Base-by-base conservation (phyloP, 2,329 filamentous ascomycete genomes). In the Trichophyton schoenleinii region DNA sequence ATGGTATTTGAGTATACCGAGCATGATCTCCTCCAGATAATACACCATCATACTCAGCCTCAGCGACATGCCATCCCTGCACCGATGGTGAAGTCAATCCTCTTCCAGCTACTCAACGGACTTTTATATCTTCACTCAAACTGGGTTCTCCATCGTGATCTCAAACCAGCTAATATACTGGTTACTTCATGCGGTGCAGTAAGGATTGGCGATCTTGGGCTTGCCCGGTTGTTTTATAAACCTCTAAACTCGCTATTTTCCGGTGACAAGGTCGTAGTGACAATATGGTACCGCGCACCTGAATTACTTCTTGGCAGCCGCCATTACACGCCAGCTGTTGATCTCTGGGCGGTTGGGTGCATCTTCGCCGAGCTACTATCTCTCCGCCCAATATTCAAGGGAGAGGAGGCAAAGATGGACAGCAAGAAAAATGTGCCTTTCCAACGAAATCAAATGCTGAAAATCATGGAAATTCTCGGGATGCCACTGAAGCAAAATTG, bases 1-100 rank as follows among this genome's bases (percentile, higher is more conserved):
- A 99, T 99, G 88, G 91, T 99, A 1, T 97, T 99, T 68, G 94
- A 97, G 74, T 99, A 96, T 73, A 94, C 94, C 67, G 94, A 99
- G 75, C 94, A 99, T 73, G 94, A 99, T 74, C 78, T 99, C 42
- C 80, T 99, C 3, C 94, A 99, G 73, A 97, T 99, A 72, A 96
- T 99, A 67, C 94, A 99, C 72, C 91, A 97, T 72, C 94, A 99
- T 74, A 95, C 89, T 1, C 87, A 96, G 72, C 87, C 91, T 62
- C 86, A 90, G 31, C 83, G 91, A 28, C 89, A 94, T 67, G 87
- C 89, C 4, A 96, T 99, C 62, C 91, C 92, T 0, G 87, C 92
- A 0, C 80, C 85, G 25, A 95, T 90, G 63, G 87, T 99, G 70
- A 92, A 92, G 70, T 95, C 89, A 65, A 95, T 96, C 72, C 85